Conservation (phyloP, 495 filamentous ascomycete genomes). For the Talaromyces liani region DNA sequence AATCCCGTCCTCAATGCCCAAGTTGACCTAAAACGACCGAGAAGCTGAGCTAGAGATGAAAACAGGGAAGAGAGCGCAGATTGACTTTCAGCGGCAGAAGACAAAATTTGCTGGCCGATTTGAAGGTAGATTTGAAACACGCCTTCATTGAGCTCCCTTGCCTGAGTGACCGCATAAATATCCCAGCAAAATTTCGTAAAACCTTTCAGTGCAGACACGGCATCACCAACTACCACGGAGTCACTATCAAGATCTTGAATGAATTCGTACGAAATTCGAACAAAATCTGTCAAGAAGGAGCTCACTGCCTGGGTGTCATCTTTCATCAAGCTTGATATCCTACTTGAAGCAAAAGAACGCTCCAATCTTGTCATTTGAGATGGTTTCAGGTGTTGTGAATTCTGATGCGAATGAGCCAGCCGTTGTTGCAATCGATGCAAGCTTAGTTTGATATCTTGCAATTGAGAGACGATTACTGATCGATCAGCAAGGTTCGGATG, state of each 20-base stretch:
- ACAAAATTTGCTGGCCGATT: conserved; percentile 31
- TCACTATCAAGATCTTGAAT: conserved; percentile 26
- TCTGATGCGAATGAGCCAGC: conserved; percentile 28
- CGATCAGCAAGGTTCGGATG: conserved; percentile 16
- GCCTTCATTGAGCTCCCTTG: conserved; percentile 42
- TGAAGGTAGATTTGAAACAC: conserved; percentile 49
- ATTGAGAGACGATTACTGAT: conserved; percentile 26
- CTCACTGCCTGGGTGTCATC: conserved; percentile 55
- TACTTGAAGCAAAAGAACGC: conserved; percentile 52
- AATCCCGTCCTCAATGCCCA: conserved; percentile 65
- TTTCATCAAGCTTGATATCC: conserved; percentile 51
- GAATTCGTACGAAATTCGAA: conserved; percentile 31
- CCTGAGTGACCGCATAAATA: conserved; percentile 40
- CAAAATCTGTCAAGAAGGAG: conserved; percentile 36
- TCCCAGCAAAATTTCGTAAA: conserved; percentile 52
- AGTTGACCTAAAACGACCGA: conserved; percentile 38
- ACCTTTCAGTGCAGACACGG: conserved; percentile 29
- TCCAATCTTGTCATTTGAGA: conserved; percentile 62
- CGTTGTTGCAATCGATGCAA: conserved; percentile 30
- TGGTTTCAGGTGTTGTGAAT: conserved; percentile 40
- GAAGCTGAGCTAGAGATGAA: conserved; percentile 26
- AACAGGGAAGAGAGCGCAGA: conserved; percentile 24
- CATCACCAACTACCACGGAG: conserved; percentile 19
- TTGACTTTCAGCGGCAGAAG: conserved; percentile 20
- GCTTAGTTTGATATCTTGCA: conserved; percentile 33